phyloP scores from a whole-genome alignment of 805 yeast species.

The Wickerhamiella lipophila region DNA sequence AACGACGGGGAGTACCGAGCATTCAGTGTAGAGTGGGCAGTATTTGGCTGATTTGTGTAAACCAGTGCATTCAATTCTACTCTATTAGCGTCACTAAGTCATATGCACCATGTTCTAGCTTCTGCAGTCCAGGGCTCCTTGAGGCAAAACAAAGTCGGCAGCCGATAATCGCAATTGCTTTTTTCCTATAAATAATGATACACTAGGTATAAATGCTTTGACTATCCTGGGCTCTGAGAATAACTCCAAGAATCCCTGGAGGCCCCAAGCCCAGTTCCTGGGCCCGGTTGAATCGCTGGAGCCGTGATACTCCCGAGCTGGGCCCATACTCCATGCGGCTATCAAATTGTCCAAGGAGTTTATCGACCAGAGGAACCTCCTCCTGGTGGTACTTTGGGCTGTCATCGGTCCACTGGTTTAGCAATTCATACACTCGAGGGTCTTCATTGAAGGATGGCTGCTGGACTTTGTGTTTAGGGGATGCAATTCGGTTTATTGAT shows the following conservation, averaged over 20 bases:
- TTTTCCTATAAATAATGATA: neutral
- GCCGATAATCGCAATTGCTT: too few species aligned
- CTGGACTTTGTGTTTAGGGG: neutral
- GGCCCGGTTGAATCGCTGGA: conserved; percentile 32
- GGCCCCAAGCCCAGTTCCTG: conserved; percentile 28
- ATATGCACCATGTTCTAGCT: too few species aligned
- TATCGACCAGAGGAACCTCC: conserved; percentile 22
- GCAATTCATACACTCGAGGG: conserved; percentile 1
- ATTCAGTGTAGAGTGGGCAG: conserved; percentile 91
- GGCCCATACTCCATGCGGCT: conserved; percentile 30
- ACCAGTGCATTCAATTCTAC: too few species aligned
- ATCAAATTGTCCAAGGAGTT: conserved; percentile 29
- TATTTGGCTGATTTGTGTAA: conserved; percentile 67
- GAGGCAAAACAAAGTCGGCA: too few species aligned
- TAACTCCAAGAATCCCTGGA: conserved; percentile 26
- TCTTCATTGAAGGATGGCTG: conserved; percentile 4
- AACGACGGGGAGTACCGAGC: conserved; percentile 28
- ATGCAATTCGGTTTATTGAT: neutral
- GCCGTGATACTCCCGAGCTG: conserved; percentile 29
- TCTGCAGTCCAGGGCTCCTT: too few species aligned
- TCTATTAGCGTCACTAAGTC: too few species aligned
- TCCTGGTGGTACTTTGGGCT: conserved; percentile 25
- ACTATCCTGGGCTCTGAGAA: conserved; percentile 20
- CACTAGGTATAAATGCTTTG: neutral
- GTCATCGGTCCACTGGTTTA: conserved; percentile 8